Evolutionary conservation across 352 stramenopile genomes (phyloP).

Genomic region (Globisporangium solare): DNA sequence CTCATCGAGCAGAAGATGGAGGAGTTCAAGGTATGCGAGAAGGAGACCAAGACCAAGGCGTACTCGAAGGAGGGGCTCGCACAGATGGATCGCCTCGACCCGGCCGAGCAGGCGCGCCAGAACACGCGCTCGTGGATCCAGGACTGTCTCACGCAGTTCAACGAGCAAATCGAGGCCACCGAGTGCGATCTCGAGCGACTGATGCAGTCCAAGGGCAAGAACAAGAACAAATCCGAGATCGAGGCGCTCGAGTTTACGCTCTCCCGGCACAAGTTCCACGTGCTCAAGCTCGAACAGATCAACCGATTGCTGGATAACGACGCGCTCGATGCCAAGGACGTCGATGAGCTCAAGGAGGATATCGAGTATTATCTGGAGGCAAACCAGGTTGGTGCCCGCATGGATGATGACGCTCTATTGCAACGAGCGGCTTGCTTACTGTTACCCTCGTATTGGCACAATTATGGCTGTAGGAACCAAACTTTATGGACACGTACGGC

Average conservation of each 20-base stretch:
- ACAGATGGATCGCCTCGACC: constrained; percentile 90
- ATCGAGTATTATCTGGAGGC: constrained; percentile 98
- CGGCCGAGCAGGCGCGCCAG: constrained; percentile 77
- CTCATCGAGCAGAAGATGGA: constrained; percentile 99
- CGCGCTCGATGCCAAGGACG: constrained; percentile 85
- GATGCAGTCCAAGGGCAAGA: constrained; percentile 89
- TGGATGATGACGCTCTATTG: not conserved
- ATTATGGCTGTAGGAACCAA: constrained; percentile 55
- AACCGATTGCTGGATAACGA: constrained; percentile 97
- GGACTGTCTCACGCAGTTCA: constrained; percentile 74
- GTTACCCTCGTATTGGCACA: not conserved
- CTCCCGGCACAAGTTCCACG: constrained; percentile 94
- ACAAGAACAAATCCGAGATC: constrained; percentile 93
- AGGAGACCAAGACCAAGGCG: constrained; percentile 99
- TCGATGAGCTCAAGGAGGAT: constrained; percentile 97
- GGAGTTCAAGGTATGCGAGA: constrained; percentile 99
- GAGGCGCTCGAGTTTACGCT: constrained; percentile 90
- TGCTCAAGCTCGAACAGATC: constrained; percentile 98
- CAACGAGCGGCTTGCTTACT: not conserved
- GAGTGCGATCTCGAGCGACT: constrained; percentile 81
- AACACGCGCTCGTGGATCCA: constrained; percentile 83
- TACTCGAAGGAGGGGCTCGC: constrained; percentile 98
- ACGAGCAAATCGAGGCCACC: constrained; percentile 87
- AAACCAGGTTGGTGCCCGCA: constrained; percentile 41
- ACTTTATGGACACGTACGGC: constrained; percentile 91